Conservation (phyloP, 176 grass and related monocot genomes). For the Tillandsia leiboldiana region DNA sequence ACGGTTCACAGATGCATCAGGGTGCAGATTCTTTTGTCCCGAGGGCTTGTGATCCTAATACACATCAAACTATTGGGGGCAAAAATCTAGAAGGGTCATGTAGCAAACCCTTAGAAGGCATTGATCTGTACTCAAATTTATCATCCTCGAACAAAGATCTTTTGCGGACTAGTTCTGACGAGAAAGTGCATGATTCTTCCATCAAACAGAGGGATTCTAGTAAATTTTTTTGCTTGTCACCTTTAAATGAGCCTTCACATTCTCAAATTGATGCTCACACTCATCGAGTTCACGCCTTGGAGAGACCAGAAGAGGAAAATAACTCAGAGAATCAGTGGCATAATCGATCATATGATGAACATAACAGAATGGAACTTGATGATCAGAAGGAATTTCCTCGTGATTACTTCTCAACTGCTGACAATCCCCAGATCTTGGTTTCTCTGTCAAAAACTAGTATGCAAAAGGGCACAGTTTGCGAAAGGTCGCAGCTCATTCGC, state of each 20-base stretch:
- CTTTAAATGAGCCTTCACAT: background rate
- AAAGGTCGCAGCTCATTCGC: conserved; percentile 49
- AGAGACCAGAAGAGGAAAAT: conserved; percentile 28
- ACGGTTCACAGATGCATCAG: conserved; percentile 23
- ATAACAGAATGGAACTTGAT: conserved; percentile 27
- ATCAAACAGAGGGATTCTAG: conserved; percentile 13
- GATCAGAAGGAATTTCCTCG: conserved; percentile 27
- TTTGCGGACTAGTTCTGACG: conserved; percentile 16
- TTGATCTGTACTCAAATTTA: conserved; percentile 17
- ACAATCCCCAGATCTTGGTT: conserved; percentile 73
- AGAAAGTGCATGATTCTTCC: conserved; percentile 25
- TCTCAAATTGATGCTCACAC: conserved; percentile 10
- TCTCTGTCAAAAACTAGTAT: conserved; percentile 67
- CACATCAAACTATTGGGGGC: conserved; percentile 18
- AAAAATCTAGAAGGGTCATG: conserved; percentile 31
- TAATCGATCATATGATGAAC: conserved; percentile 51
- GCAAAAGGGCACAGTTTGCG: conserved; percentile 48
- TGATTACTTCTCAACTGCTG: conserved; percentile 45
- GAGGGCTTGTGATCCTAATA: conserved; percentile 20
- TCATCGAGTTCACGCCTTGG: conserved; percentile 11
- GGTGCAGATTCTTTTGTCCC: conserved; percentile 10
- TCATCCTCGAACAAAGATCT: conserved; percentile 27
- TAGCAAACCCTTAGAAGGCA: conserved; percentile 24
- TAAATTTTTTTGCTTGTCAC: conserved; percentile 9
- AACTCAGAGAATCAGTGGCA: conserved; percentile 29